Base-by-base conservation (phyloP, 495 filamentous ascomycete species). In the Penicillium psychrofluorescens region DNA sequence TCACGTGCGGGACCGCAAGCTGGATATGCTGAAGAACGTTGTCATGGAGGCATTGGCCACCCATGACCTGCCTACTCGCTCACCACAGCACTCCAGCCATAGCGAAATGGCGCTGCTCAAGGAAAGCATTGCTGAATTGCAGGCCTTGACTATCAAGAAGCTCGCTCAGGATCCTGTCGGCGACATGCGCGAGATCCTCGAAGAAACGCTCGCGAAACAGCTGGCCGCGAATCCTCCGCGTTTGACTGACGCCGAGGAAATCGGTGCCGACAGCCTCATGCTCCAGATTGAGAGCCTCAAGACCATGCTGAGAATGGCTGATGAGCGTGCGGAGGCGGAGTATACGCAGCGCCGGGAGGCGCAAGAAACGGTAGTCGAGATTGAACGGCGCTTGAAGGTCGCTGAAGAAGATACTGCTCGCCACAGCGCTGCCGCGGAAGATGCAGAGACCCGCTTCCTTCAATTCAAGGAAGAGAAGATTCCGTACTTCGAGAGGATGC, bases 21-120 rank as follows among this genome's bases (percentile, higher is more conserved):
- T 90, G 44, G 88, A 95, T 49, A 88, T 89, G 67, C 81, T 97
- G 50, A 88, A 85, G 52, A 71, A 71, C 33, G 80, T 83, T 37
- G 74, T 97, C n/a, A 62, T 81, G 44, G 90, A 98, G 47, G 88
- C 85, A 45, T 55, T 91, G n/a, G 73, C 74, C 30, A 66, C 77
- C 40, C 86, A 84, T 22, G 63, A 63, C 11, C 38, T 58, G 4
- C 44, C 53, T 39, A 53, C 56, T 22, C 55, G 56, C 11, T 40
- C 29, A 11, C 38, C 75, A 74, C 48, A 60, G 36, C 50, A 63
- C 42, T 57, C 60, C 14, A 54, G 60, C 41, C 55, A 61, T 16
- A 54, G 63, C 13, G 70, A 78, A 45, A 58, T 79, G 7, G 50
- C 62, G 2, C 72, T 76, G 40, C 67, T 87, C 29, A 73, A 77